Base-by-base conservation (phyloP, 805 yeast genomes). In the Kodamaea neixiangensis region DNA sequence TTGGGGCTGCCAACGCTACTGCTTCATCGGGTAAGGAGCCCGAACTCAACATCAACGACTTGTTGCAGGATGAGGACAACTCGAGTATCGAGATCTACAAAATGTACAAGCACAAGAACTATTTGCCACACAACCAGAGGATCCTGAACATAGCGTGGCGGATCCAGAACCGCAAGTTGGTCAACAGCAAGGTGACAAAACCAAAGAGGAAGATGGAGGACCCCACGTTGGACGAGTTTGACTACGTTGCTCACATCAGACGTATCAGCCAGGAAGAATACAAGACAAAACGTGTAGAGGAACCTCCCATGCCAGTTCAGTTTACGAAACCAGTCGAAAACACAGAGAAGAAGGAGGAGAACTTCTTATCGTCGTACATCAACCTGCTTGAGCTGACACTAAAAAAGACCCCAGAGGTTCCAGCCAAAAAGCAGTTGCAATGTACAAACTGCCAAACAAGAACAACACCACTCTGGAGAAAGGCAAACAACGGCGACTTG, bases 401-500 rank as follows among this genome's bases (percentile, higher is more conserved):
- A 25, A 68, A 67, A 43, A 60, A 61, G 38, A 62, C 61, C 41
- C 43, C 39, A 6, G 40, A 50, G 46, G 61, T 59, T 47, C 22
- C 7, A n/a, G 25, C 50, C 3, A 47, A 47, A 29, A 66, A 64
- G 47, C 41, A 58, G 2, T 57, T 71, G 17, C 75, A 68, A 51
- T 75, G 79, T 52, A 58, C 74, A 17, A 74, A 75, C 58, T 75
- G 79, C 54, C 69, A 70, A 38, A 74, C 79, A 5, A 66, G 62
- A 52, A 73, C 79, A 3, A 74, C 79, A 1, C 79, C 79, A 9
- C 57, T 75, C 18, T 75, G 79, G 79, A 62, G 79, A 38, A 73
- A 69, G 51, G 64, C 76, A 9, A 68, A 65, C 54, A 64, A 66
- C 40, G 79, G 79, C 5, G 76, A 72, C 46, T 64, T 74, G 41